These are phyloP conservation scores for Phytophthora kernoviae DNA, from an alignment of 352 stramenopile genomes.

Conservation along the genomic window DNA sequence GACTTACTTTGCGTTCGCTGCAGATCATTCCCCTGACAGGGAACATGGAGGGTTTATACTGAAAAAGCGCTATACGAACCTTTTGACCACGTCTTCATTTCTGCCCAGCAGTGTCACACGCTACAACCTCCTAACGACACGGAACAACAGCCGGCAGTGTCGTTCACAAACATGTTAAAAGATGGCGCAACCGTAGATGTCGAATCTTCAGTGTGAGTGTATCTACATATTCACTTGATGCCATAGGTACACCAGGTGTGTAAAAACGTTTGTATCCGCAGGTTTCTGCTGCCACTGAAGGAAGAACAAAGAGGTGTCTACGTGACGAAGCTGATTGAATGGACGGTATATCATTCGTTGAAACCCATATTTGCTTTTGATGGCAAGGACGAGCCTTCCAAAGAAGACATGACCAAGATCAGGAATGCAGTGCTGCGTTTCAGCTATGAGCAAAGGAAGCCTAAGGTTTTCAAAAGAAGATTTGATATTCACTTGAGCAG, in stretches of 20 bases:
- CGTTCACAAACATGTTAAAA: slow-evolving; percentile 50
- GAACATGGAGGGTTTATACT: slow-evolving; percentile 59
- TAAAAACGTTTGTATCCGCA: slow-evolving; percentile 15
- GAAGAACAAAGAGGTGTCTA: slow-evolving; percentile 73
- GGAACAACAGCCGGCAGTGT: slow-evolving; percentile 10
- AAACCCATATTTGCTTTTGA: slow-evolving; percentile 41
- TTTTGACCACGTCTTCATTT: slow-evolving; percentile 73
- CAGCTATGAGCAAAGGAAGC: slow-evolving; percentile 22
- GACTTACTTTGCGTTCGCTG: neutral
- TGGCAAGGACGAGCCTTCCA: slow-evolving; percentile 30
- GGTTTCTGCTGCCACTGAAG: slow-evolving; percentile 75
- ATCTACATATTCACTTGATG: neutral
- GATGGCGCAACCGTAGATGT: slow-evolving; percentile 55
- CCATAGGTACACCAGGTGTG: neutral
- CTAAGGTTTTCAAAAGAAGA: neutral
- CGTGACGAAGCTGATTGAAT: slow-evolving; percentile 70
- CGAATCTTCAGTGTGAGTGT: slow-evolving; percentile 74
- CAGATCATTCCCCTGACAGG: slow-evolving; percentile 74
- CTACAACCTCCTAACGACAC: slow-evolving; percentile 37
- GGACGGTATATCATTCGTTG: slow-evolving; percentile 40
- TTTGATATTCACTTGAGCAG: too few species aligned
- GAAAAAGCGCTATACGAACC: slow-evolving; percentile 59
- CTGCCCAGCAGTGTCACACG: slow-evolving; percentile 60
- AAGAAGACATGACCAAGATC: slow-evolving; percentile 57
- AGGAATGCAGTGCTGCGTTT: slow-evolving; percentile 69